These are phyloP conservation scores for Nannizziopsis arthrosporioides DNA, from an alignment of 2,329 filamentous ascomycete genomes.

Conservation along the genomic window DNA sequence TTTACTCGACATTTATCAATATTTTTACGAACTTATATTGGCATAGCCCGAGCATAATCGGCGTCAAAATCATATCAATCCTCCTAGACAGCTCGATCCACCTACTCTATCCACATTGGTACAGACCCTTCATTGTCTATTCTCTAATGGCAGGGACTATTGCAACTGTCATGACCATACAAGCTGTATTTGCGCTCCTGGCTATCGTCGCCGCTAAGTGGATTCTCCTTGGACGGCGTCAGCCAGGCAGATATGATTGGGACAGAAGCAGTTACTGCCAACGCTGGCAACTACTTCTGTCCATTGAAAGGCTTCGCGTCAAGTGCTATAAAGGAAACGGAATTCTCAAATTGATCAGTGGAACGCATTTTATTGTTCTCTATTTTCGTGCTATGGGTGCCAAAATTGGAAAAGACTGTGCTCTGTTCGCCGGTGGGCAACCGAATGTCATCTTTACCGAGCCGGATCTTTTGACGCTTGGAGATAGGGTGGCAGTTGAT, in stretches of 20 bases:
- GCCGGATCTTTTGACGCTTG: constrained; percentile 2
- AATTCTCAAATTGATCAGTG: not conserved
- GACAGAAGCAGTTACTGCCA: constrained; percentile 7
- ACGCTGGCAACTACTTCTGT: constrained; percentile 3
- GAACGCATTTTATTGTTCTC: not conserved
- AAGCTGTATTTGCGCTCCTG: not conserved
- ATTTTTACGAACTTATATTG: not conserved
- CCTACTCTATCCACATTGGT: not conserved
- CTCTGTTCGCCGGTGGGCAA: constrained; percentile 1
- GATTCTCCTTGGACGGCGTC: constrained; percentile 2
- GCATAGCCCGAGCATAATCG: not conserved
- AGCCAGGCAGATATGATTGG: not conserved
- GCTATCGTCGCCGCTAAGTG: constrained; percentile 3
- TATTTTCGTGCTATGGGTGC: constrained; percentile 1
- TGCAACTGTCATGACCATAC: not conserved
- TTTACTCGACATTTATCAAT: not conserved
- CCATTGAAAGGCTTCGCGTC: constrained; percentile 1
- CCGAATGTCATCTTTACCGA: not conserved
- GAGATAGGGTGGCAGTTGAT: constrained; percentile 3
- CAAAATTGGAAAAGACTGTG: not conserved
- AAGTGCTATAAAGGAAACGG: not conserved
- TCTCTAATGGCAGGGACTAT: not conserved
- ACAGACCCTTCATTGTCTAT: constrained; percentile 1
- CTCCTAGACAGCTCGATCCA: not conserved
- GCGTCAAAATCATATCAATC: not conserved